Evolutionary conservation across 1,139 yeast genomes (phyloP), one percentile per base, ranked within the genome.

Genomic region (Suhomyces choctaworum): DNA sequence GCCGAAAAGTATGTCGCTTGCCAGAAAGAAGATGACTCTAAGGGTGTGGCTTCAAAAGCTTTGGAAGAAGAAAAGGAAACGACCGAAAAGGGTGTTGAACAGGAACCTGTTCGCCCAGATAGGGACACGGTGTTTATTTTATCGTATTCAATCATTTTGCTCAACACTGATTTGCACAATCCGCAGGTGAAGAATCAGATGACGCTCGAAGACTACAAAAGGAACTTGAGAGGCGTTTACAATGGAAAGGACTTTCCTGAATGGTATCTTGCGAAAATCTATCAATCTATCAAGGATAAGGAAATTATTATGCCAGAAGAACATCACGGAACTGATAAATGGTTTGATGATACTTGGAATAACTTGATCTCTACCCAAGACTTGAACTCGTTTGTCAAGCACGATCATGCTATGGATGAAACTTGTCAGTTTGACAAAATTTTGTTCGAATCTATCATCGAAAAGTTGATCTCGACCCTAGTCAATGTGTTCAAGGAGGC

Each of bases 231-330:
- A 43, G 96, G 96, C 6, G 82, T 87, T 17, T 80, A 81, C 54
- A 82, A 82, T 48, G 78, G 80, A 6, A 74, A 76, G 27, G 92
- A 90, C 58, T 90, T 86, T 62, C 95, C 95, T 1, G 77, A 73
- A 29, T 85, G 94, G 92, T 89, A 87, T 50, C 67, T 92, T 45
- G 79, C 82, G 39, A 85, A 78, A 46, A 88, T 92, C 25, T 94
- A 85, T 57, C 66, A 73, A 25, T 84, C 95, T 1, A 90, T 94
- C 40, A 76, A 78, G 45, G 88, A 83, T 37, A 77, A 86, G 34
- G 99, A 94, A 60, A 92, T 92, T 44, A 88, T 94, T 36, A 87
- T 94, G 90, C 97, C 98, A 0, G 98, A 92, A 51, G 99, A 94
- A 55, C 97, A 90, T 51, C 89, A 83, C 52, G 89, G 88, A 25